Evolutionary conservation across 2,329 filamentous ascomycete genomes (phyloP).

Genomic region (Biscogniauxia mediterranea): DNA sequence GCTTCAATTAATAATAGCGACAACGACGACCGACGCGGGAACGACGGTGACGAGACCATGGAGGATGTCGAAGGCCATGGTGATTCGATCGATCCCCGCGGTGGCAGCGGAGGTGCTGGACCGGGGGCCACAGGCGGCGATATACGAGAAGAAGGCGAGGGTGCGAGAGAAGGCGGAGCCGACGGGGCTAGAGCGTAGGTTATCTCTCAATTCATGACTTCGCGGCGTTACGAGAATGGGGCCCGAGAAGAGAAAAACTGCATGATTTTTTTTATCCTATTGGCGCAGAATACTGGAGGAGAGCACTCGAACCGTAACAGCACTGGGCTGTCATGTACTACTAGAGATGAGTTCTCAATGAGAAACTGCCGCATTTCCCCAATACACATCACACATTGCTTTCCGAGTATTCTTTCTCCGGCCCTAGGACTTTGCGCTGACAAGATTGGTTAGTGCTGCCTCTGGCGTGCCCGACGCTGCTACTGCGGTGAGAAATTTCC

Average conservation of each 20-base stretch:
- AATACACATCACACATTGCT: constrained; percentile 8
- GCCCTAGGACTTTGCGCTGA: constrained; percentile 39
- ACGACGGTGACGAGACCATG: constrained; percentile 75
- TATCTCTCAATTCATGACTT: constrained; percentile 37
- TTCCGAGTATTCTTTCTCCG: constrained; percentile 4
- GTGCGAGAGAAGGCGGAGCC: constrained; percentile 85
- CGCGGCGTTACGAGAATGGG: constrained; percentile 26
- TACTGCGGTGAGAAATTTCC: constrained; percentile 80
- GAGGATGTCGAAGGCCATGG: constrained; percentile 71
- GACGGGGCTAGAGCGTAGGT: constrained; percentile 99
- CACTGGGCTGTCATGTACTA: constrained; percentile 25
- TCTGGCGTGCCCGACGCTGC: constrained; percentile 66
- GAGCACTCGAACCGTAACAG: constrained; percentile 7
- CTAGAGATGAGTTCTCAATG: constrained; percentile 29
- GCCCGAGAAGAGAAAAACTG: constrained; percentile 15
- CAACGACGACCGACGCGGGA: constrained; percentile 47
- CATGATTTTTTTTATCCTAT: constrained; percentile 13
- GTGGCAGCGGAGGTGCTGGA: constrained; percentile 76
- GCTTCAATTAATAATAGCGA: constrained; percentile 56
- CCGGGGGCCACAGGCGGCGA: constrained; percentile 87
- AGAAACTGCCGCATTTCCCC: constrained; percentile 17
- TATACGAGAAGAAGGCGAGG: constrained; percentile 83
- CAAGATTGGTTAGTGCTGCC: constrained; percentile 51
- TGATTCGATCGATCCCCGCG: constrained; percentile 55
- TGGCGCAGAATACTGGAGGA: constrained; percentile 16